These are phyloP conservation scores for Ustilago xerochloae DNA, from an alignment of 1,284 basidiomycete genomes.

Conservation along the genomic window DNA sequence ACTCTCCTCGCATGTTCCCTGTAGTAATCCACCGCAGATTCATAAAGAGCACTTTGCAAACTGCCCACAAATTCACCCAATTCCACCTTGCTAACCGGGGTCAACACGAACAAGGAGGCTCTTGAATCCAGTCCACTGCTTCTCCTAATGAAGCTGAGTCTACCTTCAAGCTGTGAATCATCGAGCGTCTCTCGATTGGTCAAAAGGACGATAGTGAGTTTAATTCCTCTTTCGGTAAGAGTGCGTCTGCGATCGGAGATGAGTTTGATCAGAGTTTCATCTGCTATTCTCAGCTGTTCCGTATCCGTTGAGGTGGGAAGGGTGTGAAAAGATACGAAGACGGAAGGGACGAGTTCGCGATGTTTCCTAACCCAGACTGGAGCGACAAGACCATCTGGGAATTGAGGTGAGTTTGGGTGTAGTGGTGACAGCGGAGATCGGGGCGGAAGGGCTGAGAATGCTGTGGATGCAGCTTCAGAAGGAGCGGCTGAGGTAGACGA, in stretches of 20 bases:
- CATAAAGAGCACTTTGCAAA: conserved; percentile 86
- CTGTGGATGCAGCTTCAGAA: conserved; percentile 22
- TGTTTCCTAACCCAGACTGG: conserved; percentile 98
- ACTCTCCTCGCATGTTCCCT: conserved; percentile 89
- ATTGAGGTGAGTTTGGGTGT: conserved; percentile 84
- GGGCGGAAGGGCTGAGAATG: conserved; percentile 47
- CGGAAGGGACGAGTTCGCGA: conserved; percentile 85
- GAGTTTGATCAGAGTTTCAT: conserved; percentile 75
- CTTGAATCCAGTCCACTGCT: conserved; percentile 88
- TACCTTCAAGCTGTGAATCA: conserved; percentile 78
- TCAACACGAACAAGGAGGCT: conserved; percentile 91
- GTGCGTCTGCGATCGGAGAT: conserved; percentile 81
- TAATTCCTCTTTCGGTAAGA: conserved; percentile 86
- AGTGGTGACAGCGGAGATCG: conserved; percentile 92
- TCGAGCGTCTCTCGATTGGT: conserved; percentile 78
- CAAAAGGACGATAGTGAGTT: conserved; percentile 93
- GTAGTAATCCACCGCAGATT: conserved; percentile 91
- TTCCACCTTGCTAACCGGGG: conserved; percentile 81
- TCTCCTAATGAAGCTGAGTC: conserved; percentile 85
- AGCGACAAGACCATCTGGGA: conserved; percentile 93
- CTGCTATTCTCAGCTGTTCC: conserved; percentile 70
- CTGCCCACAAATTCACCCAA: conserved; percentile 73
- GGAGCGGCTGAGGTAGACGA: conserved; percentile 21
- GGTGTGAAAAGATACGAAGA: conserved; percentile 88
- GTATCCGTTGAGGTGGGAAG: conserved; percentile 68